Evolutionary conservation across 371 early-diverging fungal genomes (phyloP).

Genomic region (Funneliformis caledonium): DNA sequence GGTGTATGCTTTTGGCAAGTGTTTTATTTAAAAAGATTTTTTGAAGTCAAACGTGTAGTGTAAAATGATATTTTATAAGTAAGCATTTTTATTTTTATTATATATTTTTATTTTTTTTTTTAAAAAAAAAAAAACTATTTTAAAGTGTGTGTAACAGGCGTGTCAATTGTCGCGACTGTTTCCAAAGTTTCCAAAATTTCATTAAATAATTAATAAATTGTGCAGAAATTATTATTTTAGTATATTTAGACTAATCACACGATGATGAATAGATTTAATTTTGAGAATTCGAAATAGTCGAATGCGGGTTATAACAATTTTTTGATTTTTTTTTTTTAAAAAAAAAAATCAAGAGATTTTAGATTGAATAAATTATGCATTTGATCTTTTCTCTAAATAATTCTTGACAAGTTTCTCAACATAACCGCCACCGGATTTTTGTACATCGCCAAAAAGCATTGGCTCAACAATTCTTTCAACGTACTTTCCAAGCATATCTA

Average conservation of each 20-base stretch:
- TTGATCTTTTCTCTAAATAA: conserved; percentile 17
- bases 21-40: conserved; percentile 74
- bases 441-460: conserved; percentile 51
- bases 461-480: conserved; percentile 77
- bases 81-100: not conserved
- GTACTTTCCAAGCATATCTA: conserved; percentile 96
- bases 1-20: conserved; percentile 75
- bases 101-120: not conserved
- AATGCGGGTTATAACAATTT: no score
- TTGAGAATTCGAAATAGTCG: no score
- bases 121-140: not conserved
- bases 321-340: no score
- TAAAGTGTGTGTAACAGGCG: not conserved
- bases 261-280: no score
- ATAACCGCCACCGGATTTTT: conserved; percentile 18
- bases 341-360: not conserved
- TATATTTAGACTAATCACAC: not conserved
- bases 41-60: conserved; percentile 77
- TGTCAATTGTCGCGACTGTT: not conserved
- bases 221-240: no score
- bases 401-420: conserved; percentile 33
- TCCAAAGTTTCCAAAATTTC: no score
- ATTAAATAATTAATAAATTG: no score
- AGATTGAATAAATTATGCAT: not conserved
- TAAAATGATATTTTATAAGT: conserved; percentile 44